These are phyloP conservation scores for Pleurotus citrinopileatus DNA, from an alignment of 768 basidiomycete species.

Conservation along the genomic window DNA sequence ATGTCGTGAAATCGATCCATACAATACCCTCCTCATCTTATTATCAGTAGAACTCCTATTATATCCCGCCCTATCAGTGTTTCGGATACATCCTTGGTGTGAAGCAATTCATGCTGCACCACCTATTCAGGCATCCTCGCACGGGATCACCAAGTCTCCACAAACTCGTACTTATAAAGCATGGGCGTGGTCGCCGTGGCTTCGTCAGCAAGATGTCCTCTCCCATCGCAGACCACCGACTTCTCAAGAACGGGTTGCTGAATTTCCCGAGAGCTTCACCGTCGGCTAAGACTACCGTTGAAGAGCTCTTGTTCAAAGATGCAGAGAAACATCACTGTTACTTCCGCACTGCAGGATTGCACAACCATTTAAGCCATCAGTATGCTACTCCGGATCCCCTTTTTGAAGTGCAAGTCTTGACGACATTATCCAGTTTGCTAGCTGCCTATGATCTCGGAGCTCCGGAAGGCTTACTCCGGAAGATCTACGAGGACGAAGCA, in stretches of 20 bases:
- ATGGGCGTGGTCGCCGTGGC: not conserved
- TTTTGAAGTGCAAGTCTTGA: not conserved
- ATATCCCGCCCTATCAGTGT: too few relatives aligned
- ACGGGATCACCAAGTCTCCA: too few relatives aligned
- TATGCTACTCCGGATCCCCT: slow-evolving; percentile 23
- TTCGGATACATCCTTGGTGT: too few relatives aligned
- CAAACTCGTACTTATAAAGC: not conserved
- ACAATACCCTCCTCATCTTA: too few relatives aligned
- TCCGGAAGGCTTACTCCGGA: slow-evolving; percentile 38
- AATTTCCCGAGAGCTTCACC: slow-evolving; percentile 45
- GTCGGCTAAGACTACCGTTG: slow-evolving; percentile 36
- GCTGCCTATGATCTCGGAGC: slow-evolving; percentile 59
- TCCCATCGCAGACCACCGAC: not conserved
- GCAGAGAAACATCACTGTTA: slow-evolving; percentile 50
- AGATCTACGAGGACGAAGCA: slow-evolving; percentile 44
- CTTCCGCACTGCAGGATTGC: slow-evolving; percentile 40
- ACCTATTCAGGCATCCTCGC: too few relatives aligned
- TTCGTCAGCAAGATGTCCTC: not conserved
- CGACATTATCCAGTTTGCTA: slow-evolving; percentile 35
- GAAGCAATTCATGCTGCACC: too few relatives aligned
- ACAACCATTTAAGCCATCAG: slow-evolving; percentile 64
- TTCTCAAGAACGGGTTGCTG: slow-evolving; percentile 30
- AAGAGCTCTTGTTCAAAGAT: slow-evolving; percentile 47
- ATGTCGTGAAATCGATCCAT: too few relatives aligned
- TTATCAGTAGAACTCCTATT: too few relatives aligned